Conservation (phyloP, 192 early-diverging fungal species). For the Linnemannia exigua region DNA sequence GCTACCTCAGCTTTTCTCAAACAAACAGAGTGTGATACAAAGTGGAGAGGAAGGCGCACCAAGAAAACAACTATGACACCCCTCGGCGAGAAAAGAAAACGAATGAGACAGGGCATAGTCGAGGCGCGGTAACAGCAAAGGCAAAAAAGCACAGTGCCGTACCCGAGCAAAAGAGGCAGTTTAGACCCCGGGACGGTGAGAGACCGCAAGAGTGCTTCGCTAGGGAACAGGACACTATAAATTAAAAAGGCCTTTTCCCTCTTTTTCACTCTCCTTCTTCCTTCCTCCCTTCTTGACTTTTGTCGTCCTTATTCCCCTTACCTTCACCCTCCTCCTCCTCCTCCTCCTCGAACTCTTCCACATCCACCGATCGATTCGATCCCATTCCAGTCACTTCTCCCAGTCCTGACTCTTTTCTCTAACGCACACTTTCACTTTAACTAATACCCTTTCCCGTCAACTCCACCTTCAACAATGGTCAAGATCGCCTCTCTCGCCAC, state of each 20-base stretch:
- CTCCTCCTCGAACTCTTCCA: too few species aligned
- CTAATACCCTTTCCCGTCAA: not conserved
- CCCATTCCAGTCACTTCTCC: slow-evolving; percentile 10
- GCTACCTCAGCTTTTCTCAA: too few species aligned
- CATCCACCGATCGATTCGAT: slow-evolving; percentile 1
- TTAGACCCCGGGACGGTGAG: slow-evolving; percentile 4
- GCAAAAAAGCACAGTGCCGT: too few species aligned
- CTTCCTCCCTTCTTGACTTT: not conserved
- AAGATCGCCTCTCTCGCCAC: slow-evolving; percentile 25
- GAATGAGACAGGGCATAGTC: too few species aligned
- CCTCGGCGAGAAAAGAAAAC: too few species aligned
- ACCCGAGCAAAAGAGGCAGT: not conserved
- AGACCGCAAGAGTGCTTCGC: not conserved
- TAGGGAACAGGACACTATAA: not conserved
- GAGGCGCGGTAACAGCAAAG: too few species aligned
- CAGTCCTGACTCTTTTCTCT: not conserved
- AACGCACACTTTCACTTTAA: slow-evolving; percentile 7
- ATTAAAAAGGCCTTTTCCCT: not conserved
- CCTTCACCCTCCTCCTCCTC: not conserved
- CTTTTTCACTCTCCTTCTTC: not conserved
- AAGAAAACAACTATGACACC: too few species aligned
- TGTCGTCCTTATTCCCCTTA: too few species aligned
- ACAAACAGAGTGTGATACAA: too few species aligned
- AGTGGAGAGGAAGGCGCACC: too few species aligned
- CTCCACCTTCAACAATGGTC: slow-evolving; percentile 23